phyloP scores from a whole-genome alignment of 441 rosid species.

The Viola pubescens region DNA sequence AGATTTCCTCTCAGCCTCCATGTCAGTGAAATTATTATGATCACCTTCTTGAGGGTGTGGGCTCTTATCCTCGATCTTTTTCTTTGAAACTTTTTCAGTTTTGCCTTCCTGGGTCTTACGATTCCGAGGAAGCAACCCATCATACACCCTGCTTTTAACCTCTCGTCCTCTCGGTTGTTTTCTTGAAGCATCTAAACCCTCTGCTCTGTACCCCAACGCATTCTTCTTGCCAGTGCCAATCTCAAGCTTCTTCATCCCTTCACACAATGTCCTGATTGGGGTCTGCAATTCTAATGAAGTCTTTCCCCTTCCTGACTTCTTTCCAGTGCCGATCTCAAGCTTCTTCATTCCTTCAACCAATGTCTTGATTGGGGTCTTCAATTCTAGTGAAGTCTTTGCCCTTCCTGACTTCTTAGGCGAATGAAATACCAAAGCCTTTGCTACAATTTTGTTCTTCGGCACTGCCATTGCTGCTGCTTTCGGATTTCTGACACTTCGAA shows the following conservation, averaged over 20 bases:
- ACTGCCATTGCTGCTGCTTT: constrained; percentile 26
- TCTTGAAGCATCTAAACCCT: constrained; percentile 27
- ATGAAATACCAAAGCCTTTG: constrained; percentile 56
- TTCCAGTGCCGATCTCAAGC: constrained; percentile 47
- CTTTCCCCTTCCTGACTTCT: constrained; percentile 41
- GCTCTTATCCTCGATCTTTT: constrained; percentile 24
- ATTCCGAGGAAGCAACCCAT: constrained; percentile 36
- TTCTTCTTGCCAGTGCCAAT: constrained; percentile 37
- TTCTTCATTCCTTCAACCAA: constrained; percentile 55
- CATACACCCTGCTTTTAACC: constrained; percentile 87
- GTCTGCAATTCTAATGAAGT: constrained; percentile 43
- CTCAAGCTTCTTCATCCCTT: constrained; percentile 65
- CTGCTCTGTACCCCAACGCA: constrained; percentile 18
- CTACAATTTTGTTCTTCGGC: constrained; percentile 38
- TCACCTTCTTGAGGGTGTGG: constrained; percentile 8
- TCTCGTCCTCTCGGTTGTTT: constrained; percentile 49
- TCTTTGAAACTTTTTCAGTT: constrained; percentile 28
- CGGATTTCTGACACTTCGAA: constrained; percentile 58
- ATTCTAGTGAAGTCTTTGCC: constrained; percentile 46
- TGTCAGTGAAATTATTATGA: constrained; percentile 25
- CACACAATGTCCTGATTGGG: constrained; percentile 43
- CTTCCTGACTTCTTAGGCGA: constrained; percentile 65
- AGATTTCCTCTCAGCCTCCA: constrained; percentile 33
- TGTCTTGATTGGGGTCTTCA: constrained; percentile 38
- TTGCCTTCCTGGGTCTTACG: constrained; percentile 27